Percentiles rank a stretch among this genome's conserved stretches.
Evolutionary conservation across 257 asterid genomes (phyloP).

Genomic region (Henckelia pumila): DNA sequence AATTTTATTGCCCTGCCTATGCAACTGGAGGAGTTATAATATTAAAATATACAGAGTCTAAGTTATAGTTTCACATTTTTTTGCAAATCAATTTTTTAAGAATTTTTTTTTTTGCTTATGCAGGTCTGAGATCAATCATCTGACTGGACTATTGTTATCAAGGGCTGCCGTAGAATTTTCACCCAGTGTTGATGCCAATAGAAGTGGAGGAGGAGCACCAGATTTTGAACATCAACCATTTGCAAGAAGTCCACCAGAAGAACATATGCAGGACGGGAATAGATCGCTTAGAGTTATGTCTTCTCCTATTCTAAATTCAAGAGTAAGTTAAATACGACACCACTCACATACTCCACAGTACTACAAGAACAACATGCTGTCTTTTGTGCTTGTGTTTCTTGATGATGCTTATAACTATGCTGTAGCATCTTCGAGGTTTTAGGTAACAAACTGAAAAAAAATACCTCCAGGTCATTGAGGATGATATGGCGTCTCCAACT

Average conservation of each 20-base stretch:
- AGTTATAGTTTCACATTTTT: background rate
- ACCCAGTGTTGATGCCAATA: slow-evolving; percentile 27
- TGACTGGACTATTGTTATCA: slow-evolving; percentile 72
- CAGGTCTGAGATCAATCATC: slow-evolving; percentile 74
- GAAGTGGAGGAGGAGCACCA: slow-evolving; percentile 31
- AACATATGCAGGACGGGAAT: slow-evolving; percentile 30
- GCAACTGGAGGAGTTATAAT: background rate
- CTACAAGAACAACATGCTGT: background rate
- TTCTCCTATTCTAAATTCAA: slow-evolving; percentile 36
- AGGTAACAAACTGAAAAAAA: slow-evolving; percentile 22
- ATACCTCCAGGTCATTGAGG: slow-evolving; percentile 52
- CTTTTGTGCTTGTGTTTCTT: slow-evolving; percentile 5
- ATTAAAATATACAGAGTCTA: background rate
- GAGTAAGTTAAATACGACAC: slow-evolving; percentile 37
- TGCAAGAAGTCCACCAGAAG: slow-evolving; percentile 35
- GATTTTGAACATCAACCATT: slow-evolving; percentile 37
- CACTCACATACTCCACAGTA: background rate
- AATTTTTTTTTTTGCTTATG: slow-evolving; percentile 19
- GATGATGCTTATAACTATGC: background rate
- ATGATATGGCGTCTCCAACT: slow-evolving; percentile 75
- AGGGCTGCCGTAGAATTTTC: slow-evolving; percentile 49
- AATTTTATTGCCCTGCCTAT: too few relatives aligned
- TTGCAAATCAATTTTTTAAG: background rate
- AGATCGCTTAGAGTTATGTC: slow-evolving; percentile 36
- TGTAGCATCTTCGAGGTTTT: slow-evolving; percentile 9